Evolutionary conservation across 2,329 filamentous ascomycete species (phyloP), one percentile per base, ranked within the genome.

Genomic region (Aspergillus ruber): DNA sequence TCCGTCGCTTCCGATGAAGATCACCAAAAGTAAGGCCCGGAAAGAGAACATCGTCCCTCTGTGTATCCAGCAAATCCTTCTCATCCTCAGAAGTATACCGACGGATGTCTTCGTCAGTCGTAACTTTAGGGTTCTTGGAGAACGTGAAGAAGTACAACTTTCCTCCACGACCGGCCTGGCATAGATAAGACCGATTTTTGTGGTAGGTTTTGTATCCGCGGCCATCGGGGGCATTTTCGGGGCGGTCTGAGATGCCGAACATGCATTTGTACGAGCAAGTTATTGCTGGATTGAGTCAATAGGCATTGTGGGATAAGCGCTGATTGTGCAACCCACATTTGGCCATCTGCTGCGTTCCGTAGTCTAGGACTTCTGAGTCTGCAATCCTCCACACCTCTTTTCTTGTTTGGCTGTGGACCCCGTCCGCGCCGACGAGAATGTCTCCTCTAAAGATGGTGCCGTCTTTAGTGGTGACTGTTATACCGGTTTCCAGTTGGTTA

Each of bases 371-470:
- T 13, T 40, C 42, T 5, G 43, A 39, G 15, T 59, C 52, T n/a
- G 57, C 54, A 32, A 53, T 47, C n/a, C 53, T 46, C 60, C 59
- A 63, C 59, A 74, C 67, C 27, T 65, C 59, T 6, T 49, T 45
- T 4, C 70, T 60, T 3, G 65, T 62, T 17, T 51, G 61, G 51
- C 69, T 73, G 48, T 71, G 66, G 2, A 68, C 66, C 12, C 73
- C 73, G 47, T 75, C 73, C 10, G 70, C 68, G 6, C 71, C 73
- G 15, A 74, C 56, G 5, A 72, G 48, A n/a, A 75, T 52, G 49
- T 68, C 58, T 0, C 67, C 71, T 0, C 50, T 17, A 49, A 66
- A 65, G 1, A 52, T 42, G 0, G 57, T 57, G 4, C 70, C 69
- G 46, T 73, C 68, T 2, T 51, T 54, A 32, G 65, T 66, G 10